Conservation (phyloP, 768 basidiomycete genomes). For the Hypholoma fasciculare region DNA sequence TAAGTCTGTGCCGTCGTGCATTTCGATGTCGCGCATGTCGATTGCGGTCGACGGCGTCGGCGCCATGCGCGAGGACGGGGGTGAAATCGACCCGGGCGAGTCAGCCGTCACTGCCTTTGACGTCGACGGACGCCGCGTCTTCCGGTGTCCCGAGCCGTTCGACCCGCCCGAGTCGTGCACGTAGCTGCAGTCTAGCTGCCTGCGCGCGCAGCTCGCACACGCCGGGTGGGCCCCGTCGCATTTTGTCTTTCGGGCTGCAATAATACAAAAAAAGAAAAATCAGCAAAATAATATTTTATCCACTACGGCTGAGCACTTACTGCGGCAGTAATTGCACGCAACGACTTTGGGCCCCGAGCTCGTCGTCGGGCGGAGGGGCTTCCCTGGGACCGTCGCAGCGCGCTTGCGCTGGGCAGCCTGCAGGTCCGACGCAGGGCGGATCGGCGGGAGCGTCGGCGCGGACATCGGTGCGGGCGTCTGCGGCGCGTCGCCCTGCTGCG, state of each 20-base stretch:
- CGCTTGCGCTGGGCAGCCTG: slow-evolving; percentile 71
- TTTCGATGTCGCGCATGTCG: slow-evolving; percentile 38
- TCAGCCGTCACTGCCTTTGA: slow-evolving; percentile 41
- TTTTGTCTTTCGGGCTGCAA: slow-evolving; percentile 80
- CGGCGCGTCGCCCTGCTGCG: slow-evolving; percentile 54
- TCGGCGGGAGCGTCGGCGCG: slow-evolving; percentile 61
- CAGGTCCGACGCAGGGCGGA: slow-evolving; percentile 66
- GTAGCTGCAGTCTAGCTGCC: slow-evolving; percentile 78
- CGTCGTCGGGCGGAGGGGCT: slow-evolving; percentile 54
- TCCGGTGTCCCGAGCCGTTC: slow-evolving; percentile 40
- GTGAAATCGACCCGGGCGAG: slow-evolving; percentile 50
- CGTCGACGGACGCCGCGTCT: slow-evolving; percentile 55
- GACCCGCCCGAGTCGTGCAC: slow-evolving; percentile 57
- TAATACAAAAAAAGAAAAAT: slow-evolving; percentile 1
- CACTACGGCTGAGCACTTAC: slow-evolving; percentile 39
- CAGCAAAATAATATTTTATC: not conserved
- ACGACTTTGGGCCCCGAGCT: slow-evolving; percentile 84
- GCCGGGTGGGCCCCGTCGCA: slow-evolving; percentile 87
- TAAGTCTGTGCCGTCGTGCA: slow-evolving; percentile 52
- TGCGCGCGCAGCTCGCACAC: slow-evolving; percentile 80
- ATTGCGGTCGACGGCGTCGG: slow-evolving; percentile 46
- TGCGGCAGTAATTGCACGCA: slow-evolving; percentile 87
- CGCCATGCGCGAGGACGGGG: slow-evolving; percentile 56
- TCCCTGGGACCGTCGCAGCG: slow-evolving; percentile 67
- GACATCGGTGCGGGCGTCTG: slow-evolving; percentile 59